Conservation (phyloP, 1,284 basidiomycete genomes). For the Trichosporon faecale region DNA sequence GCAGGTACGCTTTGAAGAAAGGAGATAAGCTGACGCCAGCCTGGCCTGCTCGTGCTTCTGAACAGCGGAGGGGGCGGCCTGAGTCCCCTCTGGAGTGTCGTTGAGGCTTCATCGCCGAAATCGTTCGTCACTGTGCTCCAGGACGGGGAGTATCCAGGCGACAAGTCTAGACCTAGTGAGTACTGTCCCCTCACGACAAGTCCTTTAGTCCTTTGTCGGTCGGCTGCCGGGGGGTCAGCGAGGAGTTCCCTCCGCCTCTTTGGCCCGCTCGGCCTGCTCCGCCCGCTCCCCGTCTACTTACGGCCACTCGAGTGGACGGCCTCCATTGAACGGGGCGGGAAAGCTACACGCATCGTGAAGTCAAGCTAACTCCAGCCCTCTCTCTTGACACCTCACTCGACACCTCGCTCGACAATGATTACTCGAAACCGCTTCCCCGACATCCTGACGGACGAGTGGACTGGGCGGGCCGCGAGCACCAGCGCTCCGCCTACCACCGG, state of each 20-base stretch:
- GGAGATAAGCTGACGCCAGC: conserved; percentile 52
- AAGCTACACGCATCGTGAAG: too few species aligned
- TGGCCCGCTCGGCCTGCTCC: too few species aligned
- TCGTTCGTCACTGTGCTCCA: conserved; percentile 66
- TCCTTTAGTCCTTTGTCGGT: too few species aligned
- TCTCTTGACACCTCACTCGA: background rate
- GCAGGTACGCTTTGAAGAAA: conserved; percentile 24
- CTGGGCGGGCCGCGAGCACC: background rate
- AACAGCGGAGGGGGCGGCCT: conserved; percentile 68
- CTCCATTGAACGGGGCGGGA: too few species aligned
- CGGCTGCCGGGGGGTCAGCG: too few species aligned
- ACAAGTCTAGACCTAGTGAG: too few species aligned
- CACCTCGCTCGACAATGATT: background rate
- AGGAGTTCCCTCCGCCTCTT: too few species aligned
- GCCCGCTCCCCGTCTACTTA: too few species aligned
- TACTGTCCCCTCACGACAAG: too few species aligned
- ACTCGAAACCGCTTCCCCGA: background rate
- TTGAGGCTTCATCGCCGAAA: conserved; percentile 60
- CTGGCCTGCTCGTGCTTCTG: conserved; percentile 68
- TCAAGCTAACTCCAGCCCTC: too few species aligned
- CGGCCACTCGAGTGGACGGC: too few species aligned
- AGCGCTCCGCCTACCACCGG: background rate
- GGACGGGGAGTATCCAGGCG: conserved; percentile 53
- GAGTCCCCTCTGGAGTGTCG: conserved; percentile 60
- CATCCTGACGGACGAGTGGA: conserved; percentile 7